Evolutionary conservation across 257 asterid genomes (phyloP).

Genomic region (Verbascum thapsus): DNA sequence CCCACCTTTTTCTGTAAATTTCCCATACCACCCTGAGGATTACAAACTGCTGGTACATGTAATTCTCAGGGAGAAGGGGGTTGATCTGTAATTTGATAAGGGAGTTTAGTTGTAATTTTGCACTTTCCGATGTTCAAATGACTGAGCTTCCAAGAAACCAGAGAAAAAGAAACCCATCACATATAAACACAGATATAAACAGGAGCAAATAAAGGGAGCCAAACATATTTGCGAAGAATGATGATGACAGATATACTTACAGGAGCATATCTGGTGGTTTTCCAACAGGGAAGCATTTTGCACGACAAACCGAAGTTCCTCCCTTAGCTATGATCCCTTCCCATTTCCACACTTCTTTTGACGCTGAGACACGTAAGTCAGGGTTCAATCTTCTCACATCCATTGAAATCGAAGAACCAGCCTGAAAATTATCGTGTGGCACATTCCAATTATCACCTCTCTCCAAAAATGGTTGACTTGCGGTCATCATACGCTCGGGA

Average conservation of each 20-base stretch:
- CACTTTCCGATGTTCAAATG: too few relatives aligned
- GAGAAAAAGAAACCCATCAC: too few relatives aligned
- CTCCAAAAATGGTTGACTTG: constrained; percentile 46
- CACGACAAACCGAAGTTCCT: constrained; percentile 81
- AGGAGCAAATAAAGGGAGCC: too few relatives aligned
- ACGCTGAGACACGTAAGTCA: constrained; percentile 43
- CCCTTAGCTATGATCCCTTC: constrained; percentile 94
- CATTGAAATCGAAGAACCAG: constrained; percentile 43
- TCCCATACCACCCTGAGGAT: too few relatives aligned
- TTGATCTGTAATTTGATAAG: too few relatives aligned
- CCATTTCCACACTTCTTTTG: constrained; percentile 89
- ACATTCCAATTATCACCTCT: constrained; percentile 54
- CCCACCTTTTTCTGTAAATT: too few relatives aligned
- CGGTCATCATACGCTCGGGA: constrained; percentile 42
- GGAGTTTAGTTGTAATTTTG: too few relatives aligned
- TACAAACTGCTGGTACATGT: too few relatives aligned
- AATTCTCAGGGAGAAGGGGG: too few relatives aligned
- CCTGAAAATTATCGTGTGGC: constrained; percentile 51
- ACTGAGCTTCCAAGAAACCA: too few relatives aligned
- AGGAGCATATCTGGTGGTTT: constrained; percentile 71
- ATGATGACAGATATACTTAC: constrained; percentile 56
- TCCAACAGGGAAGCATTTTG: constrained; percentile 98
- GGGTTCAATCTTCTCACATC: constrained; percentile 55
- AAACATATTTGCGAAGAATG: constrained; percentile 13
- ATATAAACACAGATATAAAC: too few relatives aligned